Base-by-base conservation (phyloP, 352 stramenopile species). In the Elongisporangium prolatum region DNA sequence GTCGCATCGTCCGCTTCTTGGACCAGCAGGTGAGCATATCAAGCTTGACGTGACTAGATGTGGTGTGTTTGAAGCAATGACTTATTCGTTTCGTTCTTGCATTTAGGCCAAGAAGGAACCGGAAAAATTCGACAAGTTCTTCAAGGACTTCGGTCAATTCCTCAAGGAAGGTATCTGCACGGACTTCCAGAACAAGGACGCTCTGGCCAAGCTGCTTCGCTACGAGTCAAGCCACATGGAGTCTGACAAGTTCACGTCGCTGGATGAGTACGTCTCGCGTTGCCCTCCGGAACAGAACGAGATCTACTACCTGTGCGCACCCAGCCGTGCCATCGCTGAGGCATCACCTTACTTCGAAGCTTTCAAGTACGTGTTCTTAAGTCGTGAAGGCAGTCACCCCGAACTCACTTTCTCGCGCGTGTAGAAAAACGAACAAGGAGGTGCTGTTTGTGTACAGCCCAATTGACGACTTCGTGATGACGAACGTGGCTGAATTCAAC, bases 401-500 rank as follows among this genome's bases (percentile, higher is more conserved):
- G 18, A 40, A 54, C 48, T 49, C 21, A 63, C 48, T 60, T 20
- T 44, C 9, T 65, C 21, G 37, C 57, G 18, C 24, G 54, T 52
- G 16, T 38, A 94, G 84, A 67, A 93, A 93, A 69, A 79, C 81
- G 56, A 94, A 94, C 69, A 94, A 93, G 71, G 91, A 98, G 64
- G 97, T 99, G 49, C 71, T 99, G 49, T 99, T 99, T 62, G 80
- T 99, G 50, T 99, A 99, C 78, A 96, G 91, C 65, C 83, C 96
- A 7, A 98, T 99, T 60, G 98, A 99, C 65, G 98, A 99, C 70
- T 99, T 99, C 64, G 97, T 99, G 50, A 99, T 99, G 96, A 97
- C 90, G 37, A 99, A 99, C 73, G 76, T 99, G 51, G 92, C 81
- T 51, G 87, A 95, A 60, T 99, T 98, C 68, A 97, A 98, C 72